Conservation (phyloP, 495 filamentous ascomycete genomes). For the Bryoglossum gracile region DNA sequence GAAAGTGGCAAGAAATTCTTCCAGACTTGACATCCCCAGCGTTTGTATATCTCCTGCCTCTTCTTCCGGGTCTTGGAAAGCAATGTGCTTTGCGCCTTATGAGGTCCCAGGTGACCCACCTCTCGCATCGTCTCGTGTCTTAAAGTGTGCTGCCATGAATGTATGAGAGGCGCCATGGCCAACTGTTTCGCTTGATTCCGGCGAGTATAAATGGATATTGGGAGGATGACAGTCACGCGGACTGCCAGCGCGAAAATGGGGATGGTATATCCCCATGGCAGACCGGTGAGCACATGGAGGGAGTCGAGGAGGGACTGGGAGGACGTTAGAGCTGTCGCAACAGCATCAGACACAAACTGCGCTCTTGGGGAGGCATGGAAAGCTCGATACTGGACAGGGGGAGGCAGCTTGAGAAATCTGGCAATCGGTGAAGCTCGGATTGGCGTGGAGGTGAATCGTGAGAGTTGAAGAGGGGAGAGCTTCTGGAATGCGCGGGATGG, state of each 20-base stretch:
- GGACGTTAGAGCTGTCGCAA: constrained; percentile 34
- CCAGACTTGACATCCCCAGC: constrained; percentile 45
- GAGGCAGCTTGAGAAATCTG: constrained; percentile 19
- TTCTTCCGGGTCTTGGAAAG: constrained; percentile 27
- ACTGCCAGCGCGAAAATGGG: constrained; percentile 62
- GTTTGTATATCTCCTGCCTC: constrained; percentile 32
- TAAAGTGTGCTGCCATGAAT: constrained; percentile 35
- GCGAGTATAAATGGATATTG: constrained; percentile 48
- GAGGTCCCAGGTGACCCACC: constrained; percentile 19
- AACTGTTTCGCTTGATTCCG: constrained; percentile 34
- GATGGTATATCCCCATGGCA: constrained; percentile 65
- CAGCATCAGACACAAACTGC: constrained; percentile 35
- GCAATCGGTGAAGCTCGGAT: constrained; percentile 6
- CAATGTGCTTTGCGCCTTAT: constrained; percentile 17
- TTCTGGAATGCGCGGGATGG: constrained; percentile 2
- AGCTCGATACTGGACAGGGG: constrained; percentile 16
- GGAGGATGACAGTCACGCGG: constrained; percentile 50
- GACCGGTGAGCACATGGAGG: constrained; percentile 50
- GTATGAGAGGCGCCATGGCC: constrained; percentile 42
- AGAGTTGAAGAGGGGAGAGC: constrained; percentile 5
- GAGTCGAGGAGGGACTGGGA: constrained; percentile 51
- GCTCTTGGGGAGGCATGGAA: constrained; percentile 29
- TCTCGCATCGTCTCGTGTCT: constrained; percentile 17
- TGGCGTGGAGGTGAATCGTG: constrained; percentile 5
- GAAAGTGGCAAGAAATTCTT: constrained; percentile 35